Base-by-base conservation (phyloP, 257 asterid genomes). In the Solanum tarapatanum region DNA sequence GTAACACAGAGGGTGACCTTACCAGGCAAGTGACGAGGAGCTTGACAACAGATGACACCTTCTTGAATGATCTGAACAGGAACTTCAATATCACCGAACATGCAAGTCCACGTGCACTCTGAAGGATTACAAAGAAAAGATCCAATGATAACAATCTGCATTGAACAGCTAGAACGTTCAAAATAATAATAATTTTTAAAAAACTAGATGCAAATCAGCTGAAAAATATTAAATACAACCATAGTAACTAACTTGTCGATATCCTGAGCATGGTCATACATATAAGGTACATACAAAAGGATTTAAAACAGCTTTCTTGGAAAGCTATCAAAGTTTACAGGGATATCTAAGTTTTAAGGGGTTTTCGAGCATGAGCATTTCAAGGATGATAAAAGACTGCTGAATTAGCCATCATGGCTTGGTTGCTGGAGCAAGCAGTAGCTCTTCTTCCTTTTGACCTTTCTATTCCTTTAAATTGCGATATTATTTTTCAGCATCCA, bases 71-170 rank as follows among this genome's bases (percentile, higher is more conserved):
- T 92, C 91, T 92, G 94, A 87, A 92, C 91, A 80, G 98, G 98
- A 88, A 95, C 97, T 95, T 97, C 98, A 86, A 89, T 92, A 90
- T 92, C 95, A 74, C 98, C 99, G 90, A 97, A 94, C 99, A 97
- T 95, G 90, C 99, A 97, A 84, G 93, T 95, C 98, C 99, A 97
- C 37, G 86, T 85, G 91, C 92, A 84, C 90, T 91, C 96, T 8
- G 92, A 93, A 48, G 96, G 92, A 88, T 93, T 94, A 86, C 92
- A 93, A 90, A 92, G 93, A 91, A 97, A 97, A 82, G 98, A 93
- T 82, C 99, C 99, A 87, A 94, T 90, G 84, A 96, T 91, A 91
- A 95, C 83, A 83, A 97, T 93, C 99, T 97, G 96, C 91, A 91
- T 51, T 77, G 89, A 32, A 45, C 85, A 87, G 24, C 76, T 85